Evolutionary conservation across 352 stramenopile species (phyloP), one percentile per base, ranked within the genome.

Genomic region (Globisporangium yorkense): DNA sequence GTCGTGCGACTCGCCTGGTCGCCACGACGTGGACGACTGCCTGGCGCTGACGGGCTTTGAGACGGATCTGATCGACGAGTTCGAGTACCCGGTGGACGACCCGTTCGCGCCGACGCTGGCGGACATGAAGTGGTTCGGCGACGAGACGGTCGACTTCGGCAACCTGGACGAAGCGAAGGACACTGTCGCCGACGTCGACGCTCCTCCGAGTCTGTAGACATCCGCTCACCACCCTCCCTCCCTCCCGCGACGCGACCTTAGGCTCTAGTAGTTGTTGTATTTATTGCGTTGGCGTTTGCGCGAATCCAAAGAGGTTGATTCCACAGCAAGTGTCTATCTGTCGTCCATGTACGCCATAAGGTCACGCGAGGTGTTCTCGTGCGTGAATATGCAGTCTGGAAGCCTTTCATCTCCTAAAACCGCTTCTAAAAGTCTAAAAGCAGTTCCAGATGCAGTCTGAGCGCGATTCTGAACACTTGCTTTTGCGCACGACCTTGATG

Each of bases 61-160:
- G 46, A 82, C 76, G 21, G 75, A 88, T 20, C 58, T 90, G 7
- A 84, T 92, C 62, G 82, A 92, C 59, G 74, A 90, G 61, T 89
- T 94, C 57, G 79, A 88, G 40, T 90, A 89, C 67, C 78, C 83
- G 0, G 80, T 92, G n/a, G 80, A 90, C 40, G 77, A 92, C 48
- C 70, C 81, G 31, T 89, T 94, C 40, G 80, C 72, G 7, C 67
- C 74, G 8, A 66, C 80, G 2, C 61, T 83, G 0, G 70, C 77
- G 3, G 73, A 85, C 35, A 84, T 73, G 43, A 86, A 83, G 61
- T 92, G 75, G 81, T 84, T 92, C 51, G 72, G 63, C 13, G 57
- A 67, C 20, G 59, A 49, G n/a, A n/a, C 65, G 1, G 84, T 81
- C 50, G 72, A 85, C 37, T 87, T 84, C 53, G 75, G 75, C 49